Evolutionary conservation across 2,329 filamentous ascomycete genomes (phyloP), one percentile per base, ranked within the genome.

Genomic region (Huntiella abstrusa): DNA sequence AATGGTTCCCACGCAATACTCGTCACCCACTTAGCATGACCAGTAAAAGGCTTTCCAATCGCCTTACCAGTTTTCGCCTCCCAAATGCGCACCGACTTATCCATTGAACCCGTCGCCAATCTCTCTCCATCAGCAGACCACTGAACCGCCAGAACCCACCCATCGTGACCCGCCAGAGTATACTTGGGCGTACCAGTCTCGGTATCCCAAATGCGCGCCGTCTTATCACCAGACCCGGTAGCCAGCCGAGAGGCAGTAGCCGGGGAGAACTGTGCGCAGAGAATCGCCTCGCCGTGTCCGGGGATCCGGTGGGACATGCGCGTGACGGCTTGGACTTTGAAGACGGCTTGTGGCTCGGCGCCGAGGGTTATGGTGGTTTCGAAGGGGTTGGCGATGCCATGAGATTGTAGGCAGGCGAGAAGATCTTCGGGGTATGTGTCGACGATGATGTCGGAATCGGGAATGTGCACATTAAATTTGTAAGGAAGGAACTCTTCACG

Each of bases 1-100:
- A 86, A 94, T 7, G 91, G 91, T 59, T 96, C 84, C 91, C 91
- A 98, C 0, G 81, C 76, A 41, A 95, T 67, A 56, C 76, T 85
- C 15, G 82, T 88, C 48, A 95, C 80, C 76, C 83, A 93, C 61
- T 93, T 92, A 0, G 75, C 73, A 58, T 96, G 91, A 0, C 88
- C 91, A 56, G 81, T 87, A 54, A 95, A 66, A 11, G 64, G 58
- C 1, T 77, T 70, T 3, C 83, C 83, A 5, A 83, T 60, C 12
- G 79, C 64, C 55, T 82, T 79, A 10, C 91, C 91, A 3, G 80
- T 86, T 51, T 76, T 76, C 0, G 87, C 77, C 56, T 94, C 79
- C 86, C 87, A 96, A 41, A 96, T 65, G 41, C 86, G 70, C n/a
- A 95, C 78, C 0, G 80, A 83, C 57, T 86, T 91, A 60, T 98